Percentiles rank a stretch among this genome's conserved stretches.
Conservation (phyloP, 2,329 filamentous ascomycete species). For the Magnaporthiopsis rhizophila region DNA sequence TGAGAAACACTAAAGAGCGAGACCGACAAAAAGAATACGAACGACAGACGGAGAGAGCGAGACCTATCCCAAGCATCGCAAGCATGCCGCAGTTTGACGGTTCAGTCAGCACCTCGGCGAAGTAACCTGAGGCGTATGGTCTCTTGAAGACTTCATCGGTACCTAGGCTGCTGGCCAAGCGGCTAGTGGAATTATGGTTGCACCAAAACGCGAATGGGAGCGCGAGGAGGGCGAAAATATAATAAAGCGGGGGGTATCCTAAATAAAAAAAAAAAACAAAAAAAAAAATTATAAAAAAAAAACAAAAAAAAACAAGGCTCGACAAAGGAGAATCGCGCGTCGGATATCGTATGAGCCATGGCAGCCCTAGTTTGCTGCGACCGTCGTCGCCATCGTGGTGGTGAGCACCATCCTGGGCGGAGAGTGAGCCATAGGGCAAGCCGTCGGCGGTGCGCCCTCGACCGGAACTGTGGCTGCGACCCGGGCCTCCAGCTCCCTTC, state of each 20-base stretch:
- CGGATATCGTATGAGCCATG: neutral
- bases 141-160: neutral
- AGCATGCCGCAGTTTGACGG: neutral
- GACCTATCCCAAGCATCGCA: neutral
- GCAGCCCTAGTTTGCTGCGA: neutral
- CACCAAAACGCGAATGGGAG: neutral
- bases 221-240: neutral
- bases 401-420: neutral
- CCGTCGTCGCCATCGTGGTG: too few species aligned
- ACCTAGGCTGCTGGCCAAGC: neutral
- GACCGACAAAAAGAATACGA: neutral
- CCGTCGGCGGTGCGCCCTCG: neutral
- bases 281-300: neutral
- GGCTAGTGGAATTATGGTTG: neutral
- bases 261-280: neutral
- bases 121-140: too few species aligned
- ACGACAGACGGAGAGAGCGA: neutral
- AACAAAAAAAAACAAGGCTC: neutral
- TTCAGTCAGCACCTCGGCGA: too few species aligned
- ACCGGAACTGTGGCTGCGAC: conserved; percentile 25
- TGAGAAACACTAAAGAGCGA: neutral
- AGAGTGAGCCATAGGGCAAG: neutral
- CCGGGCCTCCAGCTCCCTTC: conserved; percentile 53
- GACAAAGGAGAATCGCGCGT: neutral
- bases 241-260: neutral